Evolutionary conservation across 768 basidiomycete genomes (phyloP).

Genomic region (Holtermannia corniformis): DNA sequence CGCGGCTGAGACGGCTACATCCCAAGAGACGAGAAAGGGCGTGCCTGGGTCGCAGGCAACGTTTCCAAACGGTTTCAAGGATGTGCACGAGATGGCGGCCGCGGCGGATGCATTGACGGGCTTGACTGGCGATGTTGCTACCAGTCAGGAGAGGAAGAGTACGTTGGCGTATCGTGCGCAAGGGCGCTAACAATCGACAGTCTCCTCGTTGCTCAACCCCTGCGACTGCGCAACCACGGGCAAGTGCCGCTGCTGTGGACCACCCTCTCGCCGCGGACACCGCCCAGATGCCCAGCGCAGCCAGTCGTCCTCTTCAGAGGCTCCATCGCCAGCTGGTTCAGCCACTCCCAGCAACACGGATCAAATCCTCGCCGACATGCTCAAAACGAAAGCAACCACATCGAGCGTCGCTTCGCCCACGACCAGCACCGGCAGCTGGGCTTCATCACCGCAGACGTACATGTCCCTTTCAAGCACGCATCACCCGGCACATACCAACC

Average conservation of each 20-base stretch:
- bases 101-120: conserved; percentile 34
- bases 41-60: conserved; percentile 27
- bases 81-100: conserved; percentile 37
- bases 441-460: no score
- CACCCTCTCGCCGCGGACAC: background rate
- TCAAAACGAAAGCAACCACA: conserved; percentile 10
- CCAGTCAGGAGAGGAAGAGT: conserved; percentile 10
- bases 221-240: conserved; percentile 39
- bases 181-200: background rate
- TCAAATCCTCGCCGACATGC: conserved; percentile 13
- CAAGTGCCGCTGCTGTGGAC: conserved; percentile 38
- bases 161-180: background rate
- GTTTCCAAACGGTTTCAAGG: conserved; percentile 35
- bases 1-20: background rate
- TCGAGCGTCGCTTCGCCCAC: background rate
- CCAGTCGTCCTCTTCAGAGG: background rate
- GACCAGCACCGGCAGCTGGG: background rate
- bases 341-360: background rate
- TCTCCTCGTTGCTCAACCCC: conserved; percentile 35
- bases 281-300: background rate
- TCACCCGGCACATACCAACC: conserved; percentile 37
- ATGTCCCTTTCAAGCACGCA: no score
- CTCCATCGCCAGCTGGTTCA: background rate
- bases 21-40: conserved; percentile 20
- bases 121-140: conserved; percentile 6